phyloP scores from a whole-genome alignment of 345 rosid genomes.

The Populus alba region DNA sequence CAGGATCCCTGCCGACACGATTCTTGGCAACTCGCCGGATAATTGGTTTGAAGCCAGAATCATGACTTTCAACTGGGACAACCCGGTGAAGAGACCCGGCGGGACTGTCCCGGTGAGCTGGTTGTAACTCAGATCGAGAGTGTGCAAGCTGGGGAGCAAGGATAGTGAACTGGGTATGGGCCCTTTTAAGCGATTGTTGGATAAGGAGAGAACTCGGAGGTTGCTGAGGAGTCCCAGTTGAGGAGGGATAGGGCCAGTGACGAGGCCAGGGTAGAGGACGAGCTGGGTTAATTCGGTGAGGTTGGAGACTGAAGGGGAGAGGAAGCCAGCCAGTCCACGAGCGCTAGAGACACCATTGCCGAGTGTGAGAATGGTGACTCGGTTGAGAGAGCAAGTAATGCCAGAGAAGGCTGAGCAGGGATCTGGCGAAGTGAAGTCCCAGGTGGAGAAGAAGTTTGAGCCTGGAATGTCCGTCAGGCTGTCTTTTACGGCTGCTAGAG shows the following conservation, averaged over 20 bases:
- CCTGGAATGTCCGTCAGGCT: constrained; percentile 67
- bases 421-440: constrained; percentile 53
- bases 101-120: constrained; percentile 64
- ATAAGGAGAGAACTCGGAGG: constrained; percentile 67
- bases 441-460: constrained; percentile 51
- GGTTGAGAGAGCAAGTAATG: constrained; percentile 49
- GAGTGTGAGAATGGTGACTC: constrained; percentile 45
- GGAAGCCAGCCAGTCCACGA: constrained; percentile 70
- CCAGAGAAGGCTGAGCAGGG: constrained; percentile 72
- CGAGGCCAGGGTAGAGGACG: constrained; percentile 69
- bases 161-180: constrained; percentile 58
- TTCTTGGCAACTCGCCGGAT: constrained; percentile 37
- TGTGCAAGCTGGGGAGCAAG: constrained; percentile 51
- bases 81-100: constrained; percentile 29
- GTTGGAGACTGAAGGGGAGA: constrained; percentile 55
- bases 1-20: constrained; percentile 43
- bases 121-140: constrained; percentile 77
- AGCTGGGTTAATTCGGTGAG: constrained; percentile 67
- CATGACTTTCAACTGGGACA: constrained; percentile 33
- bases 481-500: constrained; percentile 44
- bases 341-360: constrained; percentile 49
- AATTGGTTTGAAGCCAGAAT: constrained; percentile 55
- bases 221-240: constrained; percentile 46
- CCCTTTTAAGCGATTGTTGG: constrained; percentile 77
- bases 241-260: constrained; percentile 80